A percentile compares a stretch with the other conserved stretches of the same genome.
These are phyloP conservation scores for Artemisia annua DNA, from an alignment of 129 eudicot species.

Conservation along the genomic window DNA sequence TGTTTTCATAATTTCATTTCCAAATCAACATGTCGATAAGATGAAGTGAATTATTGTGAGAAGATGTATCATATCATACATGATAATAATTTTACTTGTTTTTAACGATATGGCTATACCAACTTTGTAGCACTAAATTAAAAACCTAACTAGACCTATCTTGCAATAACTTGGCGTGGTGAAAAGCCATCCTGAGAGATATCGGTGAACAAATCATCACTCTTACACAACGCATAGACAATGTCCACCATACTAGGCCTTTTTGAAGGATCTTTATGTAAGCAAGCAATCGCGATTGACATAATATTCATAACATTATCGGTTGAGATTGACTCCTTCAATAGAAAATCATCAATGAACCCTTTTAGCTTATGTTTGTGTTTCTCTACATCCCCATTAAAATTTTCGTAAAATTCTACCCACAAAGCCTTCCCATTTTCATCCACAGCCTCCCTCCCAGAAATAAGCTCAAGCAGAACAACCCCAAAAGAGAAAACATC, in stretches of 20 bases:
- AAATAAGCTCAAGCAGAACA: conserved; percentile 77
- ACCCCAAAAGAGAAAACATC: conserved; percentile 93
- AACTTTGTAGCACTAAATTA: not conserved
- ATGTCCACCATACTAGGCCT: conserved; percentile 87
- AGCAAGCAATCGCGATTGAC: conserved; percentile 65
- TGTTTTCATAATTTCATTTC: too few species aligned
- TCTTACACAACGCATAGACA: conserved; percentile 83
- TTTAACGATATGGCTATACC: not conserved
- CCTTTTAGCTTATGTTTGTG: conserved; percentile 36
- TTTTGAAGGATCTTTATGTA: conserved; percentile 64
- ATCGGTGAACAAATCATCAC: conserved; percentile 72
- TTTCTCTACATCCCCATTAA: conserved; percentile 51
- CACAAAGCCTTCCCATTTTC: conserved; percentile 68
- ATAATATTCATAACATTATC: conserved; percentile 69
- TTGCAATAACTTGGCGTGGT: conserved; percentile 51
- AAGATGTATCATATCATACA: not conserved
- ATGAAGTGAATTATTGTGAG: not conserved
- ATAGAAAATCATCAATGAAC: conserved; percentile 58
- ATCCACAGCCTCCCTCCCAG: conserved; percentile 59
- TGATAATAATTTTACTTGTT: not conserved
- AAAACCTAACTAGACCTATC: conserved; percentile 31
- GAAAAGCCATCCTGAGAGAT: conserved; percentile 53
- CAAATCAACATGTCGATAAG: not conserved
- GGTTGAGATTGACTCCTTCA: conserved; percentile 38
- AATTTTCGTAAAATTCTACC: conserved; percentile 41